These are phyloP conservation scores for Nothophytophthora sp. DNA, from an alignment of 352 stramenopile genomes.

Conservation along the genomic window DNA sequence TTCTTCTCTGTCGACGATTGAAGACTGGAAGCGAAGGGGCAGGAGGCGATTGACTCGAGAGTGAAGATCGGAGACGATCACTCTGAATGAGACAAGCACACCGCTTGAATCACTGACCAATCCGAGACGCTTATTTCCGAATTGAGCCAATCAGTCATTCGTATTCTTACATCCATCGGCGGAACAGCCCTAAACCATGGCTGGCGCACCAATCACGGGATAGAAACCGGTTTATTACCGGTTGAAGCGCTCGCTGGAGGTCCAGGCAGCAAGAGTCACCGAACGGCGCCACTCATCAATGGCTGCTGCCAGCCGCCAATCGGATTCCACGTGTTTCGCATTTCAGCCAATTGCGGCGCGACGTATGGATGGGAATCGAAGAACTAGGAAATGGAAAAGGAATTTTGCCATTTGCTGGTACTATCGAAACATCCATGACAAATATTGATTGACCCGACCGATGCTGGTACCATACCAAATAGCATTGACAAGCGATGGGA, in stretches of 20 bases:
- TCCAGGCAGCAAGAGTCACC: too few relatives aligned
- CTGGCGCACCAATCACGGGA: background rate
- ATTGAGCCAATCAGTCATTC: background rate
- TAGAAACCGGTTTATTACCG: background rate
- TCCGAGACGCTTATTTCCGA: background rate
- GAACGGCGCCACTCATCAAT: background rate
- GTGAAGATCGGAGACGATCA: background rate
- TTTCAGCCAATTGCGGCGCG: conserved; percentile 8
- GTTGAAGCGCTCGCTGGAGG: background rate
- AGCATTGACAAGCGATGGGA: too few relatives aligned
- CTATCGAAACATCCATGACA: too few relatives aligned
- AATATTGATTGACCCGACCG: too few relatives aligned
- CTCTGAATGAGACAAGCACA: background rate
- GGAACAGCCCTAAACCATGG: conserved; percentile 8
- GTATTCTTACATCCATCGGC: conserved; percentile 3
- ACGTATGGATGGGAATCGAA: too few relatives aligned
- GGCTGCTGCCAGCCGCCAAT: background rate
- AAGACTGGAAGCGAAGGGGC: background rate
- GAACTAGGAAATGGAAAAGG: too few relatives aligned
- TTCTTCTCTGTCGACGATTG: background rate
- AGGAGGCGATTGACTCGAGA: background rate
- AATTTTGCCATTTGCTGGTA: too few relatives aligned
- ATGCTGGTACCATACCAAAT: too few relatives aligned
- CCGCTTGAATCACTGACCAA: background rate
- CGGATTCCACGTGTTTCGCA: background rate